Evolutionary conservation across 2,329 filamentous ascomycete species (phyloP), one percentile per base, ranked within the genome.

Genomic region (Aspergillus fumigatiaffinis): DNA sequence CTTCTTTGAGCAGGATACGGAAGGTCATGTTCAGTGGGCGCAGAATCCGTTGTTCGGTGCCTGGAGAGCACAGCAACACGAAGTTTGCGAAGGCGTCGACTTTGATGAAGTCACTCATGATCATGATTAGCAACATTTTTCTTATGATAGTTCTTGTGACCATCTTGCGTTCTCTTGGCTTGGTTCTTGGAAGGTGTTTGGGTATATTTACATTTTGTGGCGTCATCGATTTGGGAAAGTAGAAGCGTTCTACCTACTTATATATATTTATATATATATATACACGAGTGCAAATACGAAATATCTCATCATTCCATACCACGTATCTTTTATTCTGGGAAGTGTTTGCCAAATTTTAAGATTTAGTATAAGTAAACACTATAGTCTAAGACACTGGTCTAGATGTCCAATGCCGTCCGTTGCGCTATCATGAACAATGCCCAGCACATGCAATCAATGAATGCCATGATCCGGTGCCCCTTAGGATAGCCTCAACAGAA

Each of bases 81-180:
- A 72, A 52, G 69, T 76, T 25, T 77, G 75, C 54, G 64, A 68
- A 6, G 75, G 72, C 1, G 48, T 77, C n/a, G 66, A 75, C 57
- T 62, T 75, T 61, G 73, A 71, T 55, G 58, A 63, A 42, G 49
- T 55, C 25, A 53, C 58, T 50, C 41, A 57, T 59, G 50, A 61
- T 52, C 42, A 66, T 52, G 62, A 65, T 58, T 20, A 54, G 48
- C 35, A 60, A 56, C 20, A 51, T 55, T 53, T 59, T 62, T 65
- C 55, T 54, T 63, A 63, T 65, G 59, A 63, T 57, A 51, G 51
- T 58, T 53, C 51, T 51, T 49, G 53, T 57, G 32, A 7, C 14
- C 32, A 38, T 17, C 14, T 17, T 38, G 32, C 14, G 14, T 38
- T 5, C 51, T 49, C 53, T 54, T 56, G 44, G 44, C 3, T 23